phyloP scores from a whole-genome alignment of 805 yeast species.

The Debaryomyces castellii region DNA sequence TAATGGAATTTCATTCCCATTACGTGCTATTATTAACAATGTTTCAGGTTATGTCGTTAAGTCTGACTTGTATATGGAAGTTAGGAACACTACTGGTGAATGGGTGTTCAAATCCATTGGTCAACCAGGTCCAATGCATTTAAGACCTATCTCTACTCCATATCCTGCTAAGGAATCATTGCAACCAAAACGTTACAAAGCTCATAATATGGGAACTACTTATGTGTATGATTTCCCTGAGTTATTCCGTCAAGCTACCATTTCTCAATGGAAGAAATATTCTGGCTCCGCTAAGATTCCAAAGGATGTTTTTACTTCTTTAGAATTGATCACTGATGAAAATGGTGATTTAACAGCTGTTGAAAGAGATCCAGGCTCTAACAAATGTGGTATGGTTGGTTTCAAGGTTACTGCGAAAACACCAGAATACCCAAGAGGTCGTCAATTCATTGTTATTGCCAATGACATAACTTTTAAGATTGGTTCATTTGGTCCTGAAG shows the following conservation, averaged over 20 bases:
- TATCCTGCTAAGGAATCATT: slow-evolving; percentile 97
- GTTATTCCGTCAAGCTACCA: slow-evolving; percentile 88
- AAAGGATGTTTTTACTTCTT: slow-evolving; percentile 72
- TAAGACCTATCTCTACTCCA: slow-evolving; percentile 93
- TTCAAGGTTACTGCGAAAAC: slow-evolving; percentile 89
- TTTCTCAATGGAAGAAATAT: slow-evolving; percentile 77
- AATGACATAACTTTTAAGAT: slow-evolving; percentile 97
- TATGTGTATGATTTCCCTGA: slow-evolving; percentile 99
- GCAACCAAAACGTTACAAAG: slow-evolving; percentile 98
- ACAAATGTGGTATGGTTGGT: slow-evolving; percentile 96
- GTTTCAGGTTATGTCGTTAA: slow-evolving; percentile 97
- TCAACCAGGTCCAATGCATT: slow-evolving; percentile 94
- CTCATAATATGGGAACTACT: slow-evolving; percentile 97
- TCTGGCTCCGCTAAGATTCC: slow-evolving; percentile 60
- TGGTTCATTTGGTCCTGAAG: slow-evolving; percentile 98
- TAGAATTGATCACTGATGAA: slow-evolving; percentile 84
- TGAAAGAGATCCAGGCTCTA: slow-evolving; percentile 94
- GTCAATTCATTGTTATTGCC: slow-evolving; percentile 89
- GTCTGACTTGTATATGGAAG: slow-evolving; percentile 92
- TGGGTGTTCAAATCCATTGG: slow-evolving; percentile 98
- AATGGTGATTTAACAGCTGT: slow-evolving; percentile 81
- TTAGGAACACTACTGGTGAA: slow-evolving; percentile 87
- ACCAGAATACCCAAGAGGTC: slow-evolving; percentile 95
- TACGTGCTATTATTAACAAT: slow-evolving; percentile 94
- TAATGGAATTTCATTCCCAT: slow-evolving; percentile 89